A percentile compares a stretch with the other conserved stretches of the same genome.
phyloP scores from a whole-genome alignment of 148 eudicot species.

The Vaccinium macrocarpon region DNA sequence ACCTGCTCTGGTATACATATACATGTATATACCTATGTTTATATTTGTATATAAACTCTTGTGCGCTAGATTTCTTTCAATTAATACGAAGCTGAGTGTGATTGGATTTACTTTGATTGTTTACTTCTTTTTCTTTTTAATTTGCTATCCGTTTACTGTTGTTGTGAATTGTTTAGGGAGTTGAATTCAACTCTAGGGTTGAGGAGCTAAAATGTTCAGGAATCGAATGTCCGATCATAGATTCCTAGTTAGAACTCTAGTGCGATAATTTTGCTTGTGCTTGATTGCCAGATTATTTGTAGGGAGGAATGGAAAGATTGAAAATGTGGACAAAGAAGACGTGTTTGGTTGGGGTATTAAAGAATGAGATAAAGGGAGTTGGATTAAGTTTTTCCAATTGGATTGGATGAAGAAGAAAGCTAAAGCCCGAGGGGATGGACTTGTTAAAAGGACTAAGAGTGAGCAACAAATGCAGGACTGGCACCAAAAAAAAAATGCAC shows the following conservation, averaged over 20 bases:
- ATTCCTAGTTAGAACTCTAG: not conserved
- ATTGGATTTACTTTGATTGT: not conserved
- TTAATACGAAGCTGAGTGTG: not conserved
- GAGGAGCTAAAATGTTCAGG: not conserved
- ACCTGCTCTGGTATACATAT: conserved; percentile 58
- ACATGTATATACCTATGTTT: too few species aligned
- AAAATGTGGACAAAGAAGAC: not conserved
- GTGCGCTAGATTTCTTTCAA: not conserved
- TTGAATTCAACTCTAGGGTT: not conserved
- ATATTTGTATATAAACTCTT: too few species aligned
- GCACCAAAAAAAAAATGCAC: not conserved
- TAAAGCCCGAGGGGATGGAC: not conserved
- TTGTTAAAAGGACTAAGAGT: not conserved
- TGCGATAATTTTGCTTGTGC: not conserved
- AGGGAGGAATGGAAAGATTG: not conserved
- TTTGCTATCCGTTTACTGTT: not conserved
- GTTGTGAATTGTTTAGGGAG: too few species aligned
- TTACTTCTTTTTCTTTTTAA: not conserved
- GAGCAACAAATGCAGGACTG: not conserved
- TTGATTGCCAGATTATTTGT: not conserved
- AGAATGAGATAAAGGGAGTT: not conserved
- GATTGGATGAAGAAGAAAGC: not conserved
- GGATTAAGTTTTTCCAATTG: not conserved
- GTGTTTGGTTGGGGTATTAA: not conserved
- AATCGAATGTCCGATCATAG: not conserved